Percentiles rank a stretch among this genome's conserved stretches.
phyloP scores from a whole-genome alignment of 1,284 basidiomycete species.

The Bondarzewia mesenterica region DNA sequence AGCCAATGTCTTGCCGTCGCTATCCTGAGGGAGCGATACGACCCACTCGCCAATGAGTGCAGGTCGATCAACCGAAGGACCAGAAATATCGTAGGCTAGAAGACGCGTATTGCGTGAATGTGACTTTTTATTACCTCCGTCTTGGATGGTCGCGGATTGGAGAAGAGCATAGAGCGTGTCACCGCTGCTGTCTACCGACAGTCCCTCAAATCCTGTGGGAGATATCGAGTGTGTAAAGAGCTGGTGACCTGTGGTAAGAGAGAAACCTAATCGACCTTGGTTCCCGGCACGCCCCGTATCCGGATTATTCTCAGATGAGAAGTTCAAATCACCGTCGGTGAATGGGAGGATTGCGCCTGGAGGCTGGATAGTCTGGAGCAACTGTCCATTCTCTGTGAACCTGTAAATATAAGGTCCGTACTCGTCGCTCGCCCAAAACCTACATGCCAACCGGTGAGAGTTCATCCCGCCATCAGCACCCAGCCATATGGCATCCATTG shows the following conservation, averaged over 20 bases:
- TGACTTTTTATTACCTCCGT: slow-evolving; percentile 41
- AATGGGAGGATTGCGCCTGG: slow-evolving; percentile 47
- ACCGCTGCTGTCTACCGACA: slow-evolving; percentile 45
- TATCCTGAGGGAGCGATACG: slow-evolving; percentile 48
- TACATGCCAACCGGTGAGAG: slow-evolving; percentile 13
- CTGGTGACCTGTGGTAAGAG: background rate
- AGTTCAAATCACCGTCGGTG: slow-evolving; percentile 41
- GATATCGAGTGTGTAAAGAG: background rate
- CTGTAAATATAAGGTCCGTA: slow-evolving; percentile 67
- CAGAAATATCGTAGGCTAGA: slow-evolving; percentile 44
- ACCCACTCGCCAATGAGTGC: slow-evolving; percentile 50
- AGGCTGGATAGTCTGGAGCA: slow-evolving; percentile 54
- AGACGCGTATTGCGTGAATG: slow-evolving; percentile 47
- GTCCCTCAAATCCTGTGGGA: slow-evolving; percentile 49
- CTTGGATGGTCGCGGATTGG: slow-evolving; percentile 58
- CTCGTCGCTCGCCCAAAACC: slow-evolving; percentile 59
- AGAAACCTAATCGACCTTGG: slow-evolving; percentile 27
- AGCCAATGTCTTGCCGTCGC: slow-evolving; percentile 42
- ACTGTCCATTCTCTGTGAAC: slow-evolving; percentile 34
- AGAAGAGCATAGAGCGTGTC: slow-evolving; percentile 51
- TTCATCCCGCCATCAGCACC: too few relatives aligned
- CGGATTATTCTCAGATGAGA: slow-evolving; percentile 44
- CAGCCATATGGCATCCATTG: too few relatives aligned
- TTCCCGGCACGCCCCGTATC: slow-evolving; percentile 40
- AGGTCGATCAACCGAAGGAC: slow-evolving; percentile 20